Evolutionary conservation across 495 filamentous ascomycete species (phyloP), one percentile per base, ranked within the genome.

Genomic region (Trichoderma erinaceum): DNA sequence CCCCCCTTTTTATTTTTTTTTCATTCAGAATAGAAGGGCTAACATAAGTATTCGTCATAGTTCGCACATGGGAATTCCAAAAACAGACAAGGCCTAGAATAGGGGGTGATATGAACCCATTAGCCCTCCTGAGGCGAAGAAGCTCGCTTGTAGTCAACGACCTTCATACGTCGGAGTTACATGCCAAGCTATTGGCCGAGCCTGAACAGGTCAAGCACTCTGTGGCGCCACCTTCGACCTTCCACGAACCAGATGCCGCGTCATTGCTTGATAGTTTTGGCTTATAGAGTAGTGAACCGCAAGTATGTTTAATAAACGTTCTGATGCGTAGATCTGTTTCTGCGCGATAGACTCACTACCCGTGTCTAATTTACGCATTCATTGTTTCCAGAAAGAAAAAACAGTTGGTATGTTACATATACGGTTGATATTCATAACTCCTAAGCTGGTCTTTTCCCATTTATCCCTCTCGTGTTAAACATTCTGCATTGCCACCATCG

Each of bases 11-110:
- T n/a, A n/a, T n/a, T n/a, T n/a, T n/a, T n/a, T n/a, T n/a, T n/a
- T n/a, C n/a, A n/a, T n/a, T n/a, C n/a, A n/a, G 1, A 11, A 41
- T 35, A n/a, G 46, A 50, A 7, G 21, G 3, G 48, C 66, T 66
- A 66, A 58, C 65, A 43, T 15, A 0, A 21, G 44, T 35, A 16
- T 38, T 38, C 4, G 2, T 38, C 5, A 38, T 80, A 70, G 90
- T 93, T 8, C 85, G 89, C 7, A 92, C 90, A 72, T 97, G 93
- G 93, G 89, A 93, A 72, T 96, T 97, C 78, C 80, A 96, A 61
- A 78, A 78, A 8, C 82, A 82, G 8, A 72, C 85, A 0, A 16
- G 65, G 68, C 27, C 69, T 65, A 68, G 77, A 67, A 64, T 80
- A 71, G 71, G 76, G 69, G 72, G 81, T 74, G 74, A 82, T 76